Conservation (phyloP, 2,329 filamentous ascomycete genomes). For the Purpureocillium lavendulum region DNA sequence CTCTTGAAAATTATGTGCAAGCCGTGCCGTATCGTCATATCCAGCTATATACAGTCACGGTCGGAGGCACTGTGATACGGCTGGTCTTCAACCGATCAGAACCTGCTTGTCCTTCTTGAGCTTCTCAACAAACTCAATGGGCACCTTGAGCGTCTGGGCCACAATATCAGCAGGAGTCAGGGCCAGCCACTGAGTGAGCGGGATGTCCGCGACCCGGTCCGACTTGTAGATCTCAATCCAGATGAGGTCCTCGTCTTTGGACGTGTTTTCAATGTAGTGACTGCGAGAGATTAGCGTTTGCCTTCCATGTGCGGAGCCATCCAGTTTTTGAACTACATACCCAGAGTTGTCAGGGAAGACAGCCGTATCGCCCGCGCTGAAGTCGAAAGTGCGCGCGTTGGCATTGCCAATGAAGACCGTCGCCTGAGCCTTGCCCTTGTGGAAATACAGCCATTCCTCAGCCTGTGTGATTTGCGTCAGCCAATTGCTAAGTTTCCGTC, state of each 20-base stretch:
- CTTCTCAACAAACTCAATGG: slow-evolving; percentile 43
- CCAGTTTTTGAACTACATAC: too few species aligned
- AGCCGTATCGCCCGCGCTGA: slow-evolving; percentile 57
- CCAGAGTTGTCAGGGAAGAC: slow-evolving; percentile 58
- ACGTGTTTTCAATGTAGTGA: slow-evolving; percentile 64
- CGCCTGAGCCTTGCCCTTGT: slow-evolving; percentile 50
- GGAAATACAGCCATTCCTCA: slow-evolving; percentile 66
- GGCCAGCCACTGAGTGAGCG: slow-evolving; percentile 60
- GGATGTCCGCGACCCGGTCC: slow-evolving; percentile 58
- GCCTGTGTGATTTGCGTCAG: slow-evolving; percentile 30
- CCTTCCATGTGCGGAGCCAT: not conserved
- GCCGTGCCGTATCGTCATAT: too few species aligned
- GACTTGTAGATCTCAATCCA: slow-evolving; percentile 66
- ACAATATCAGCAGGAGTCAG: slow-evolving; percentile 57
- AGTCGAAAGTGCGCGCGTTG: slow-evolving; percentile 58
- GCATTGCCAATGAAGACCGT: slow-evolving; percentile 56
- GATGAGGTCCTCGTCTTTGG: slow-evolving; percentile 52
- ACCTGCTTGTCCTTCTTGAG: slow-evolving; percentile 59
- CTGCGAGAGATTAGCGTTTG: slow-evolving; percentile 16
- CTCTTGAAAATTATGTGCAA: too few species aligned
- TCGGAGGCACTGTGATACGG: too few species aligned
- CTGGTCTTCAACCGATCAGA: slow-evolving; percentile 18
- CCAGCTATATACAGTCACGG: too few species aligned
- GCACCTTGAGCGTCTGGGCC: slow-evolving; percentile 50
- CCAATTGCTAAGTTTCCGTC: too few species aligned